phyloP scores from a whole-genome alignment of 345 rosid species.

The Sisymbrium irio region DNA sequence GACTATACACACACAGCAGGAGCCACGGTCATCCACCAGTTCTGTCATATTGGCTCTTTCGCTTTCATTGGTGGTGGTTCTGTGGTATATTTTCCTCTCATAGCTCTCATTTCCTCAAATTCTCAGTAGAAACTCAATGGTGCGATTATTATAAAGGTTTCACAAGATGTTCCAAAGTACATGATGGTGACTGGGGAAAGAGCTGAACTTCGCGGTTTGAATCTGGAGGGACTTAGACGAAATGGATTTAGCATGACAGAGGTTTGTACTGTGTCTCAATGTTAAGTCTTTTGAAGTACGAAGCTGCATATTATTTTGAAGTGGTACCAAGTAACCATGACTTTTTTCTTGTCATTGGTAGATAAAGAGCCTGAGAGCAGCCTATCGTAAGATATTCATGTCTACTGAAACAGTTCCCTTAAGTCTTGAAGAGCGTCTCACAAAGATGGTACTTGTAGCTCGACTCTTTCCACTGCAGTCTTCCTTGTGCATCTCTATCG shows the following conservation, averaged over 20 bases:
- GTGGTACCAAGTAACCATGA: background rate
- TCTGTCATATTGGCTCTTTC: slow-evolving; percentile 75
- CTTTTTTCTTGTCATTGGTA: slow-evolving; percentile 27
- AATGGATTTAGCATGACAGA: slow-evolving; percentile 62
- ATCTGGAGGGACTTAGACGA: slow-evolving; percentile 84
- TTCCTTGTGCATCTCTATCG: background rate
- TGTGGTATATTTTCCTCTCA: slow-evolving; percentile 53
- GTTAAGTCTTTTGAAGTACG: background rate
- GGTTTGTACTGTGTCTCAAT: slow-evolving; percentile 40
- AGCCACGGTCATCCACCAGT: slow-evolving; percentile 79
- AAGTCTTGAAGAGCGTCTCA: slow-evolving; percentile 74
- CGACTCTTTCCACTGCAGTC: background rate
- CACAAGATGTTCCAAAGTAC: slow-evolving; percentile 94
- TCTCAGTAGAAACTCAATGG: background rate
- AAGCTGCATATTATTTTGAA: slow-evolving; percentile 6
- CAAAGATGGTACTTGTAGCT: slow-evolving; percentile 52
- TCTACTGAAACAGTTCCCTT: slow-evolving; percentile 40
- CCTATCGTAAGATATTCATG: slow-evolving; percentile 87
- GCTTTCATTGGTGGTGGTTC: slow-evolving; percentile 93
- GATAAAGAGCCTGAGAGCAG: slow-evolving; percentile 69
- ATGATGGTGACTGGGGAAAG: slow-evolving; percentile 90
- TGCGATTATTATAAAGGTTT: slow-evolving; percentile 44
- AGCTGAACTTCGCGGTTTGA: slow-evolving; percentile 88
- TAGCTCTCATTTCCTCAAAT: background rate
- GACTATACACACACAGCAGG: slow-evolving; percentile 85